Base-by-base conservation (phyloP, 257 asterid species). In the Salvia hispanica region DNA sequence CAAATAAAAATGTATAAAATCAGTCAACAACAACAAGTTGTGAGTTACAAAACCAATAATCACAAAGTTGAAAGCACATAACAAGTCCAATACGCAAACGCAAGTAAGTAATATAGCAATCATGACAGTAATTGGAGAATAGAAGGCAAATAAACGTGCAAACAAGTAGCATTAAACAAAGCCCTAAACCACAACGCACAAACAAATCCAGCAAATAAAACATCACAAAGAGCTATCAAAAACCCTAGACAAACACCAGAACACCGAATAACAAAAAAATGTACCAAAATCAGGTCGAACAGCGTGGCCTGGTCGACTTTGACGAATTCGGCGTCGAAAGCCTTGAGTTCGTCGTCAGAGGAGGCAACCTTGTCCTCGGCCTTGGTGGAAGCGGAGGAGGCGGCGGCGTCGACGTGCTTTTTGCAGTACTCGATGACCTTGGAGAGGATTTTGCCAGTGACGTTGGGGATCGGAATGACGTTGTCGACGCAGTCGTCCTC, bases 401-500 rank as follows among this genome's bases (percentile, higher is more conserved):
- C 31, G 31, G 31, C 31, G 31, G 81, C 72, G 0, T 82, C 90
- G 7, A 70, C 85, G 72, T 82, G 87, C 44, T 78, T 78, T 53
- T 78, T 82, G 74, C 84, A 82, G 82, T 82, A 84, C 65, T 84
- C 87, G 54, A 84, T 82, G 52, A 84, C 87, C 66, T 82, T 84
- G 45, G 87, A 68, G 2, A 84, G 83, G 78, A 84, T 84, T 68
- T 75, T 78, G 0, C 82, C 77, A 53, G 82, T 77, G 68, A 82
- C 90, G 66, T 80, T 84, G 8, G 87, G 87, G 48, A 82, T 58
- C 3, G 90, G 90, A 39, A 82, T 82, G 45, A 33, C 64, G 78
- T 67, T 77, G 75, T 84, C 84, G 31, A 82, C 87, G 74, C 90
- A 84, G 61, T 56, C 85, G 73, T 84, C 87, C 64, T 82, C 87